Percentiles rank a stretch among this genome's conserved stretches.
phyloP scores from a whole-genome alignment of 1,284 basidiomycete species.

The Moniliophthora roreri region DNA sequence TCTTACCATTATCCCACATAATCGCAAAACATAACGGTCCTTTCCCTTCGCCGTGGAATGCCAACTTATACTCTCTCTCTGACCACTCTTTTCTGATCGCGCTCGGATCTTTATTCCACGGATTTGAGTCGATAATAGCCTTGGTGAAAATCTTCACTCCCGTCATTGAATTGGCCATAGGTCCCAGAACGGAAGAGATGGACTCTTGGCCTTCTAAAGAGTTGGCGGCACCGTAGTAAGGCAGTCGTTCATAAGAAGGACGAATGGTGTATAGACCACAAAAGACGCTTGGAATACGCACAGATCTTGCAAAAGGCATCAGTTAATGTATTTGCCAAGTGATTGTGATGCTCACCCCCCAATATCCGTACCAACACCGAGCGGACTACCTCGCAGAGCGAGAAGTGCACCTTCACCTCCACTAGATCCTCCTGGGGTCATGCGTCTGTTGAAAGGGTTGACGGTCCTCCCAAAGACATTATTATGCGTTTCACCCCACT shows the following conservation, averaged over 20 bases:
- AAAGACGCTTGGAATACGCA: conserved; percentile 70
- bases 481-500: conserved; percentile 61
- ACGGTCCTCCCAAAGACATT: conserved; percentile 44
- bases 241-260: conserved; percentile 70
- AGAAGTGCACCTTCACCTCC: conserved; percentile 52
- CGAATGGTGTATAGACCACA: conserved; percentile 70
- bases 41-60: conserved; percentile 57
- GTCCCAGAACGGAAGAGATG: conserved; percentile 71
- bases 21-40: conserved; percentile 57
- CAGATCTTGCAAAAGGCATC: conserved; percentile 42
- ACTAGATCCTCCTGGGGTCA: conserved; percentile 58
- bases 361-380: conserved; percentile 66
- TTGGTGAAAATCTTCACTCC: conserved; percentile 67
- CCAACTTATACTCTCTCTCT: conserved; percentile 55
- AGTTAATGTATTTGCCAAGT: neutral
- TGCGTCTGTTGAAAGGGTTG: conserved; percentile 49
- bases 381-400: conserved; percentile 45
- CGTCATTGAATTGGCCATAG: conserved; percentile 56
- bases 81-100: conserved; percentile 66
- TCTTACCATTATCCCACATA: conserved; percentile 49
- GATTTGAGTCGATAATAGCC: conserved; percentile 52
- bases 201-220: conserved; percentile 72
- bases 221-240: conserved; percentile 64
- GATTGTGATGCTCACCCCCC: conserved; percentile 48
- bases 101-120: conserved; percentile 72